A percentile compares a stretch with the other conserved stretches of the same genome.
Conservation (phyloP, 1,284 basidiomycete genomes). For the Wallemia hederae region DNA sequence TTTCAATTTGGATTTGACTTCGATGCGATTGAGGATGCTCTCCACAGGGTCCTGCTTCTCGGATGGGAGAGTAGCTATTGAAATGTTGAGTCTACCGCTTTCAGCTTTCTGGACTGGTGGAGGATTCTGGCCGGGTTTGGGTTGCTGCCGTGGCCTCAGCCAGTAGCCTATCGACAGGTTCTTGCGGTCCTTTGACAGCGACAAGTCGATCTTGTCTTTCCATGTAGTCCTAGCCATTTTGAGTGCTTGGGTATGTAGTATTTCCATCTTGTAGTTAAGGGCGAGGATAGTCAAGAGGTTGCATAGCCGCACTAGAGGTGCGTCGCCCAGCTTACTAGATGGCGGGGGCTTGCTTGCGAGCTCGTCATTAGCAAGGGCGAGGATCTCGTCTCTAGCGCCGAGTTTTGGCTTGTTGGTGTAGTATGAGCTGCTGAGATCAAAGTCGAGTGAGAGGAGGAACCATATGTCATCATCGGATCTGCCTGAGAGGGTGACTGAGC, state of each 20-base stretch:
- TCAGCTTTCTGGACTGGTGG: not conserved
- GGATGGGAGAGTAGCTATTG: not conserved
- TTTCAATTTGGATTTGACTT: not conserved
- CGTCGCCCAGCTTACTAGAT: constrained; percentile 17
- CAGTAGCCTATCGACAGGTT: not conserved
- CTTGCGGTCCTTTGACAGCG: not conserved
- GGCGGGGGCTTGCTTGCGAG: constrained; percentile 21
- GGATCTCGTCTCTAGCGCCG: constrained; percentile 3
- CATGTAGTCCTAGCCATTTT: not conserved
- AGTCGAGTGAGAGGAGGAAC: constrained; percentile 52
- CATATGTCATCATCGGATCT: constrained; percentile 35
- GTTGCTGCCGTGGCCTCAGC: not conserved
- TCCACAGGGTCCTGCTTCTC: not conserved
- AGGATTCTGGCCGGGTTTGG: not conserved
- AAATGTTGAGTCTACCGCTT: not conserved
- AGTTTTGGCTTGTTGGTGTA: constrained; percentile 8
- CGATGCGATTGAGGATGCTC: not conserved
- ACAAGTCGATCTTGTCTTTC: not conserved
- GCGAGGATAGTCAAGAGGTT: constrained; percentile 69
- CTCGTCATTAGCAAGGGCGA: constrained; percentile 8
- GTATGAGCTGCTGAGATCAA: constrained; percentile 23
- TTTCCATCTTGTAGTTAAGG: constrained; percentile 51
- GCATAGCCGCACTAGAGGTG: constrained; percentile 44
- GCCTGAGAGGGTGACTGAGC: constrained; percentile 39
- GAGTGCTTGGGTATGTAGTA: constrained; percentile 17